Percentiles rank a stretch among this genome's conserved stretches.
phyloP scores from a whole-genome alignment of 306 rosid species.

The Cucumis cinereus region DNA sequence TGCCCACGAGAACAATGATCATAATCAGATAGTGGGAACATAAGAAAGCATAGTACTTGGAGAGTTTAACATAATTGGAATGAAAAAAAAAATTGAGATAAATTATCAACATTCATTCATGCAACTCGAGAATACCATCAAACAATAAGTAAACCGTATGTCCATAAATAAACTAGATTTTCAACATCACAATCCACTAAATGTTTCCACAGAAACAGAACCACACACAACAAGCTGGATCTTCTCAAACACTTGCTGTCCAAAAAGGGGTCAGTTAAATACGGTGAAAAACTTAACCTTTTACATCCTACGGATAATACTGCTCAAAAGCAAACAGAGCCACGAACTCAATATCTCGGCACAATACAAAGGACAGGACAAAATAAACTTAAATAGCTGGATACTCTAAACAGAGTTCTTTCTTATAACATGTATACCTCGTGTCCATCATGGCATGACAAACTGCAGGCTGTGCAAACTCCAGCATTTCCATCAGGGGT shows the following conservation, averaged over 20 bases:
- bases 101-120: neutral
- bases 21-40: neutral
- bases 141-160: neutral
- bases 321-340: neutral
- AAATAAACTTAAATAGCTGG: neutral
- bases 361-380: neutral
- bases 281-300: neutral
- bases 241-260: neutral
- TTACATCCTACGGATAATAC: neutral
- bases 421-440: constrained; percentile 37
- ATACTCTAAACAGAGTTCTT: neutral
- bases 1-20: constrained; percentile 1
- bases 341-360: neutral
- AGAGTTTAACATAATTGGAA: neutral
- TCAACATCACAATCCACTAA: too few relatives aligned
- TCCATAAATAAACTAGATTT: neutral
- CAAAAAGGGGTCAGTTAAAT: neutral
- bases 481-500: constrained; percentile 95
- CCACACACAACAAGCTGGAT: neutral
- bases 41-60: neutral
- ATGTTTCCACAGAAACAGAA: neutral
- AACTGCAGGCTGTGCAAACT: constrained; percentile 97
- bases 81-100: neutral
- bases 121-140: neutral
- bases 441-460: constrained; percentile 98